These are phyloP conservation scores for Cymbidium sinense DNA, from an alignment of 106 monocot species.

Conservation along the genomic window DNA sequence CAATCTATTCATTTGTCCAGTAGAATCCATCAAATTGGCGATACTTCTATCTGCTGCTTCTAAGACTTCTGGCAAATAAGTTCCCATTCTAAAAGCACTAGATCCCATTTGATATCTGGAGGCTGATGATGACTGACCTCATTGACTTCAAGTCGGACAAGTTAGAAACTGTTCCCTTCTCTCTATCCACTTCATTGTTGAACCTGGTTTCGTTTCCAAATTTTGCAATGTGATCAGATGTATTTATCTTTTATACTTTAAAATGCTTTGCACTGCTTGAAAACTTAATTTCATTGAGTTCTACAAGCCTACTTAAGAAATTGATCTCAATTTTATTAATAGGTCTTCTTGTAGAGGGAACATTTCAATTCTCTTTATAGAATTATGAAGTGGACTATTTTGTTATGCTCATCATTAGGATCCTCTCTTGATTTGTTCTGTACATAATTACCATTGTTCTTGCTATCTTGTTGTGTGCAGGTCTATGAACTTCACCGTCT, in stretches of 20 bases:
- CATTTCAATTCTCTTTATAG: not conserved
- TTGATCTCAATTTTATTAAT: not conserved
- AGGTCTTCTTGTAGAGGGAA: not conserved
- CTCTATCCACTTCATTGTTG: not conserved
- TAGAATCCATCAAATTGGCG: too few species aligned
- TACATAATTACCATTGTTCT: not conserved
- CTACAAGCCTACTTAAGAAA: not conserved
- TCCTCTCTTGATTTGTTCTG: not conserved
- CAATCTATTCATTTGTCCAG: too few species aligned
- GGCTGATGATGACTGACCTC: not conserved
- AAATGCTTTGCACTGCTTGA: not conserved
- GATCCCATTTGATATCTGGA: not conserved
- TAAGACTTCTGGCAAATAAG: not conserved
- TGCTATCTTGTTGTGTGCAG: conserved; percentile 15
- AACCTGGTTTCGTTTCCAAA: not conserved
- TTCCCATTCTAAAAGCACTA: not conserved
- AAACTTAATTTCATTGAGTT: not conserved
- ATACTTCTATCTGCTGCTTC: too few species aligned
- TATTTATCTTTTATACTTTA: not conserved
- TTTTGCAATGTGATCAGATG: not conserved
- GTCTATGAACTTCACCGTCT: conserved; percentile 53
- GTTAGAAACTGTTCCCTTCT: not conserved
- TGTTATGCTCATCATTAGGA: not conserved
- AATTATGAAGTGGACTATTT: not conserved
- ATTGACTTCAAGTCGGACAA: not conserved